Base-by-base conservation (phyloP, 495 filamentous ascomycete species). In the Podospora comata region DNA sequence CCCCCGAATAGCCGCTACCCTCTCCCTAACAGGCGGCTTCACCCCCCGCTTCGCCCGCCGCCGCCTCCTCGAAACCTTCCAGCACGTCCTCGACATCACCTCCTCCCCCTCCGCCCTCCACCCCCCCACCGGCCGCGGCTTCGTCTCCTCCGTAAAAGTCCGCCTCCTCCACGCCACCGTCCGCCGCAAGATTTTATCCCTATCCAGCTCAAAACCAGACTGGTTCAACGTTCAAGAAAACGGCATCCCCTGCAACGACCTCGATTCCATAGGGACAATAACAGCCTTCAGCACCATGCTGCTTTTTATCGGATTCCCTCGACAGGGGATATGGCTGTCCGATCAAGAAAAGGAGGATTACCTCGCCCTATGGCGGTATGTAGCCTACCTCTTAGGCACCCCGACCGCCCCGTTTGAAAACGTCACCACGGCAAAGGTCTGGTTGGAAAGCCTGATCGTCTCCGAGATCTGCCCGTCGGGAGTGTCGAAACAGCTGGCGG, bases 11-110 rank as follows among this genome's bases (percentile, higher is more conserved):
- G 90, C 91, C 39, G 90, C 94, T 74, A 92, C 90, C 0, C 83
- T 95, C 2, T 81, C 88, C 19, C 83, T 91, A 19, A 96, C 92
- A 15, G 91, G 92, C 18, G 92, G 92, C 0, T 96, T 96, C 77
- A 85, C 87, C 5, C 84, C 84, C 0, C 85, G 88, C 69, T 87
- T 90, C 6, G 90, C 91, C 3, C 85, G 87, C 53, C 85, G 86
- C 18, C 79, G 92, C 56, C 79, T 95, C 53, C 88, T 91, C 60
- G 90, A 93, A 77, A 93, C 91, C 2, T 88, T 86, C 5, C 90
- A 93, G 74, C 87, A 92, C 77, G 83, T 91, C n/a, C 81, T 92
- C 1, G 85, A 92, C 77, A 87, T 91, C 48, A 92, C 90, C 2
- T 77, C 78, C 32, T 89, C 86, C 9, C 74, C 90, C 1, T 84